Base-by-base conservation (phyloP, 345 rosid species). In the Salix brachista region DNA sequence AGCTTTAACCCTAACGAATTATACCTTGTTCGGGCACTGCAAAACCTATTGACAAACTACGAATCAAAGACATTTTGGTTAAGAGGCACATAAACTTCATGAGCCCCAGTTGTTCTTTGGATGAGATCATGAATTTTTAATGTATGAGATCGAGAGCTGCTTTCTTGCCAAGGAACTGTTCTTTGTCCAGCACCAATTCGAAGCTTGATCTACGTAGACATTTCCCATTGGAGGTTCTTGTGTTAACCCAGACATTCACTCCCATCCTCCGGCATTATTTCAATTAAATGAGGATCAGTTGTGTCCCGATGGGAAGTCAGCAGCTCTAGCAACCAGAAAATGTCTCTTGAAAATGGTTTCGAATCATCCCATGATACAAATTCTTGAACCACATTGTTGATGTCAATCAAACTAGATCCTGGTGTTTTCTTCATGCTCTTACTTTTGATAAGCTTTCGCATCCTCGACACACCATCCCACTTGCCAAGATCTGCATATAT, bases 401-500 rank as follows among this genome's bases (percentile, higher is more conserved):
- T 81, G 14, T 91, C 90, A 50, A 89, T 84, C 80, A 69, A 85
- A 67, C 95, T 89, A 61, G 90, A 81, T 21, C 90, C 91, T 1
- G 95, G 92, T 0, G 80, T 78, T 80, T 78, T 87, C 87, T 88
- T 91, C 85, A 82, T 83, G 34, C 81, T 68, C 75, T 70, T 81
- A 12, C 81, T 67, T 77, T 90, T 85, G 70, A 85, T 76, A 3
- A 84, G 69, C 82, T 85, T 86, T 60, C 89, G 82, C 83, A 85
- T 13, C 19, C 81, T 80, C 2, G 86, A 85, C 28, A 87, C 91
- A 6, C 79, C 90, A 1, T 89, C 86, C 84, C 88, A 81, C 70
- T 80, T 84, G 50, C 92, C 91, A 26, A 85, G 69, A 69, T 85
- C 88, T 4, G 92, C 92, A 75, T 84, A 89, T n/a, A 89, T 86